Evolutionary conservation across 2,329 filamentous ascomycete species (phyloP), one percentile per base, ranked within the genome.

Genomic region (Rhinocladiella similis): DNA sequence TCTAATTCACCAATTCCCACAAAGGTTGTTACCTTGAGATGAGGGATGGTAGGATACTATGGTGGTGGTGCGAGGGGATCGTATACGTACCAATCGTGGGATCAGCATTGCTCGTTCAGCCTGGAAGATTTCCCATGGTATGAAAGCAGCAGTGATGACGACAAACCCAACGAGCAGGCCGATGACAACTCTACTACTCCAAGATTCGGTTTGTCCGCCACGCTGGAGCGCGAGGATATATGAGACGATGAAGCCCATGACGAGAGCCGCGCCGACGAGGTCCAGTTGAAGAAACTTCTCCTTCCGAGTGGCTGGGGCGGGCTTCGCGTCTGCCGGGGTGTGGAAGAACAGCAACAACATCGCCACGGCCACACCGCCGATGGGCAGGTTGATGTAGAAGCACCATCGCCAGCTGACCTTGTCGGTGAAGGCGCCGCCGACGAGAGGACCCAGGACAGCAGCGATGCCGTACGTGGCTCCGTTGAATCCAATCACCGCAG

Each of bases 191-290:
- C 74, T 68, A 68, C 72, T 75, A 54, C 67, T 72, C 82, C 82
- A 85, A 3, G 81, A 49, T 53, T 80, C 78, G 20, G 76, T 67
- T 38, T 76, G 71, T 7, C 83, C 83, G 13, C 81, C 83, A 77
- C 80, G 84, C 63, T 84, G 78, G 36, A 85, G 71, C 6, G 80
- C 82, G 3, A 85, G 73, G 7, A 85, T 69, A 12, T 84, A 71
- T 62, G 76, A 80, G 58, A 83, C 67, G 45, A 83, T 74, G 36
- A 77, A 75, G 1, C 81, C 79, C 25, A 83, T 73, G 63, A 83
- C 75, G 56, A 82, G 69, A n/a, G 67, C 67, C 1, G 77, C 76
- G 25, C 82, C 81, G 9, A 74, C 43, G 9, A 81, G 67, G 63
- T 84, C 82, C 45, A 84, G 71, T 58, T 77, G 73, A 45, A 60